phyloP scores from a whole-genome alignment of 352 stramenopile genomes.

The Globisporangium takayamanum region DNA sequence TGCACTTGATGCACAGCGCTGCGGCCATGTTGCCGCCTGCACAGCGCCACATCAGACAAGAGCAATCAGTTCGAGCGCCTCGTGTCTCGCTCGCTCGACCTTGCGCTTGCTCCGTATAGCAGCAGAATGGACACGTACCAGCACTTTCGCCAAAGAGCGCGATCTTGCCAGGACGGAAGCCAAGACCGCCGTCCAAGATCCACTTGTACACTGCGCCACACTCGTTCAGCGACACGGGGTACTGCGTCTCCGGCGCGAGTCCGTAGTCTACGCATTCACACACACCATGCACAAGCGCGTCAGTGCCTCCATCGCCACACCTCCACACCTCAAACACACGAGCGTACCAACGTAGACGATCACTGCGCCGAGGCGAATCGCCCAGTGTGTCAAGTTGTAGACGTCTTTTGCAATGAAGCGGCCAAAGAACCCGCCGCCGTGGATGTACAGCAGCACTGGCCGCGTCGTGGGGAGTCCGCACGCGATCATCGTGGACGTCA shows the following conservation, averaged over 20 bases:
- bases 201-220: conserved; percentile 83
- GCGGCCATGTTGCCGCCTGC: conserved; percentile 83
- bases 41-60: background rate
- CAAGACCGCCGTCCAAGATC: conserved; percentile 63
- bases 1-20: conserved; percentile 78
- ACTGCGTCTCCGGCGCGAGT: conserved; percentile 76
- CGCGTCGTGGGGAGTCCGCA: conserved; percentile 60
- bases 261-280: conserved; percentile 53
- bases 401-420: conserved; percentile 86
- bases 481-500: conserved; percentile 60
- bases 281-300: background rate
- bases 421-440: conserved; percentile 83
- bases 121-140: conserved; percentile 25
- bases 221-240: conserved; percentile 72
- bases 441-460: conserved; percentile 81
- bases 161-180: conserved; percentile 63
- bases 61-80: background rate
- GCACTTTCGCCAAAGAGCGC: conserved; percentile 81
- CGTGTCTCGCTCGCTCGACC: background rate
- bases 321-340: conserved; percentile 1
- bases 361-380: conserved; percentile 54
- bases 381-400: conserved; percentile 71
- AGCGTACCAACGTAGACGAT: conserved; percentile 83
- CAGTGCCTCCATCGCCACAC: conserved; percentile 2
- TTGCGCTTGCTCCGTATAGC: background rate